A percentile compares a stretch with the other conserved stretches of the same genome.
Evolutionary conservation across 2,329 filamentous ascomycete genomes (phyloP).

Genomic region (Verruconis gallopava): DNA sequence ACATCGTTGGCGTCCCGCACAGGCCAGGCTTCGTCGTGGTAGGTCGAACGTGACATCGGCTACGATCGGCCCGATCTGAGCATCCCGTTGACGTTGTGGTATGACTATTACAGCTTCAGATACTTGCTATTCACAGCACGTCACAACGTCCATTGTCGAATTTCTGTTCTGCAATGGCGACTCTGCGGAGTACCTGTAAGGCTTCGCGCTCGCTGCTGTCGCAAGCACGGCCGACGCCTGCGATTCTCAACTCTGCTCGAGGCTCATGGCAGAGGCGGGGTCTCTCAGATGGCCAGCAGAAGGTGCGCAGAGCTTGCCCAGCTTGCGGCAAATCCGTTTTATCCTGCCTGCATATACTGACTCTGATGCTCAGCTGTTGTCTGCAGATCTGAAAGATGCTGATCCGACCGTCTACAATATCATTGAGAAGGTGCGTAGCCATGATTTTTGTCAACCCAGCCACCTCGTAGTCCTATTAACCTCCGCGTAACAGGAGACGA

Average conservation of each 20-base stretch:
- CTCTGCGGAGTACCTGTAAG: constrained; percentile 26
- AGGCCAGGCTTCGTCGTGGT: too few relatives aligned
- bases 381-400: constrained; percentile 64
- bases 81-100: neutral
- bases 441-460: too few relatives aligned
- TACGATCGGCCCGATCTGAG: neutral
- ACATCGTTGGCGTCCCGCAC: too few relatives aligned
- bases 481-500: constrained; percentile 59
- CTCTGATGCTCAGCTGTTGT: constrained; percentile 72
- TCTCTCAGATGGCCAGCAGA: constrained; percentile 31
- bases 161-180: constrained; percentile 23
- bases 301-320: constrained; percentile 17
- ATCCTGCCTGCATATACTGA: too few relatives aligned
- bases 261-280: constrained; percentile 28
- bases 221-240: constrained; percentile 16
- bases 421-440: constrained; percentile 63
- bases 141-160: neutral
- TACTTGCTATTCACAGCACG: neutral
- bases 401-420: constrained; percentile 82
- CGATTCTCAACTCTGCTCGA: constrained; percentile 21
- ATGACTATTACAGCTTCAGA: neutral
- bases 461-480: too few relatives aligned
- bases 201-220: constrained; percentile 25
- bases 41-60: too few relatives aligned
- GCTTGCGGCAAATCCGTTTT: too few relatives aligned